Percentiles rank a stretch among this genome's conserved stretches.
Conservation (phyloP, 257 asterid genomes). For the Jasminum sambac region DNA sequence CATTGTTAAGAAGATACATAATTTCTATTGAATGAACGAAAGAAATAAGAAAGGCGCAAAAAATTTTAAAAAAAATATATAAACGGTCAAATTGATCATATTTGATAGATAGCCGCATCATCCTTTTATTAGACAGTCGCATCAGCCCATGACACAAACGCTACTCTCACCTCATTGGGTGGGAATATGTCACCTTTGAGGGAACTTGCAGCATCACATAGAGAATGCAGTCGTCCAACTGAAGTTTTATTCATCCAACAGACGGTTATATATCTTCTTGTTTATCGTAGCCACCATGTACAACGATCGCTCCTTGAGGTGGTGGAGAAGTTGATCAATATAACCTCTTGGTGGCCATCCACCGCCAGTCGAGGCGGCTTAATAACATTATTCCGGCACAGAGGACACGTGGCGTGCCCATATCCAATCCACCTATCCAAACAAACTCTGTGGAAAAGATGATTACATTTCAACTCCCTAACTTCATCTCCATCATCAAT, state of each 20-base stretch:
- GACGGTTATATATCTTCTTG: not conserved
- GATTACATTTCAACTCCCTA: slow-evolving; percentile 34
- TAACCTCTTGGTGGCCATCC: slow-evolving; percentile 22
- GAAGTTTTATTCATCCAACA: not conserved
- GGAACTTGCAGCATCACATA: too few relatives aligned
- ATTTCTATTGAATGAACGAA: not conserved
- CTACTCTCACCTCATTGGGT: too few relatives aligned
- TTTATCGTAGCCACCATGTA: slow-evolving; percentile 37
- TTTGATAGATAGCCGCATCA: too few relatives aligned
- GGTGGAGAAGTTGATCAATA: slow-evolving; percentile 24
- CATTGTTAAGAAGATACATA: not conserved
- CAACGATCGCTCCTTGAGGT: slow-evolving; percentile 15
- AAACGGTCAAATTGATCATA: too few relatives aligned
- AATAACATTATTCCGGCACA: slow-evolving; percentile 33
- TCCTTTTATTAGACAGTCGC: too few relatives aligned
- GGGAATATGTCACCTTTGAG: too few relatives aligned
- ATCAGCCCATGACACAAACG: too few relatives aligned
- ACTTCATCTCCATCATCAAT: slow-evolving; percentile 34
- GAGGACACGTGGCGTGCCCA: slow-evolving; percentile 32
- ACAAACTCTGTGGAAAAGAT: slow-evolving; percentile 38
- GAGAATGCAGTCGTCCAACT: too few relatives aligned
- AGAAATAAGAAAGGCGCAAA: not conserved
- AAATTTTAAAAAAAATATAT: not conserved
- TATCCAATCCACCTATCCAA: slow-evolving; percentile 44
- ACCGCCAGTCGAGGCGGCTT: slow-evolving; percentile 15